Base-by-base conservation (phyloP, 1,139 yeast genomes). In the Taiozyma onychis region DNA sequence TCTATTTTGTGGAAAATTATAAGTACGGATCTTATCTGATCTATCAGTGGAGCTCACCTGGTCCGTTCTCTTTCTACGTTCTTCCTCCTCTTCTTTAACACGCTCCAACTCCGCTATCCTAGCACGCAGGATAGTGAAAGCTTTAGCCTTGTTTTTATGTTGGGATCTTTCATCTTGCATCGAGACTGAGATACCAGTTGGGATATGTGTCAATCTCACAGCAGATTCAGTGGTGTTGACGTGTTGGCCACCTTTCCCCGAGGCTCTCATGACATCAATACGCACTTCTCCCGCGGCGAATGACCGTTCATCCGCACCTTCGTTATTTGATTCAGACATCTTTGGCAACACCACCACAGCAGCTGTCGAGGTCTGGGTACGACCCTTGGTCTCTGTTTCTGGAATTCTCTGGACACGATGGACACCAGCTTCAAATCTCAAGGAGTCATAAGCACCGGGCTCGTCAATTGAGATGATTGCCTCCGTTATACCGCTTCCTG, bases 161-260 rank as follows among this genome's bases (percentile, higher is more conserved):
- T 93, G 99, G 0, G 97, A 90, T 55, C 99, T 72, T 63, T 90
- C 97, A 64, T 93, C 97, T 66, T 95, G 99, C 74, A 93, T 95
- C 50, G 83, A 76, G 4, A 93, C 97, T 14, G 82, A 84, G 44
- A 89, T 82, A 4, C 98, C 97, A 0, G 97, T 84, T 2, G 99
- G 98, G 21, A 86, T 74, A 69, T 93, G 99, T 0, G 95, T 90
- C 39, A 95, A 71, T 60, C 99, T 76, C 21, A 93, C 98, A 0
- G 99, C 99, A 1, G 97, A 89, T 66, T 93, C 99, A 0, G 99
- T 93, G 21, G 97, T 93, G 65, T 95, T 93, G 45, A 93, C 99
- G 65, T 95, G 99, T 69, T 93, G 99, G 0, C 99, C 99, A 50
- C 99, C 99, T 57, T 95, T 87, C 3, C 99, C 99, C 49, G 97